These are phyloP conservation scores for Saccharomycopsis guyanensis DNA, from an alignment of 805 yeast species.

Conservation along the genomic window DNA sequence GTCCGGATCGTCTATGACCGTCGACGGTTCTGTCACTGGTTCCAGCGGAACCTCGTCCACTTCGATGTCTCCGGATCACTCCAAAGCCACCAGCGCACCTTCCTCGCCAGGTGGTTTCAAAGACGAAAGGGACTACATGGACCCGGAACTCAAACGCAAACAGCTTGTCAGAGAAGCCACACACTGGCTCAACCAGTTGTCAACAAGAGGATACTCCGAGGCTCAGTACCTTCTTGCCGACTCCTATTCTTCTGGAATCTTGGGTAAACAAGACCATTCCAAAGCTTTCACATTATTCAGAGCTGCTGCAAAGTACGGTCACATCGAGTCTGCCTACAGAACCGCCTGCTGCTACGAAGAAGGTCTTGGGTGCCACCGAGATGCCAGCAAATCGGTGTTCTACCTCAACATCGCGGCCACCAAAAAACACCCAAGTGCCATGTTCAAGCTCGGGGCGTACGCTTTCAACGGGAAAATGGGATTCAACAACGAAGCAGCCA, in stretches of 20 bases:
- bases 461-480: slow-evolving; percentile 85
- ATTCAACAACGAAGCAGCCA: slow-evolving; percentile 47
- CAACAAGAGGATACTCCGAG: slow-evolving; percentile 78
- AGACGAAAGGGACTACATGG: slow-evolving; percentile 2
- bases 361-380: slow-evolving; percentile 87
- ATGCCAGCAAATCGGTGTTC: slow-evolving; percentile 76
- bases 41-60: neutral
- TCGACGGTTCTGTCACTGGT: no score
- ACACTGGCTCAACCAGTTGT: slow-evolving; percentile 54
- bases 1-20: neutral
- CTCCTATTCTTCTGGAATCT: slow-evolving; percentile 74
- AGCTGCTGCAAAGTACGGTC: slow-evolving; percentile 89
- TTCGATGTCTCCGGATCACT: no score
- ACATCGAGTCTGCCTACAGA: slow-evolving; percentile 83
- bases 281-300: slow-evolving; percentile 74
- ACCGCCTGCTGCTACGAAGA: slow-evolving; percentile 88
- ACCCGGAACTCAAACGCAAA: slow-evolving; percentile 21
- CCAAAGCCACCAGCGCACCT: neutral
- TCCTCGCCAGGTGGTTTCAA: neutral
- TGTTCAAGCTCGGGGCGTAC: slow-evolving; percentile 85
- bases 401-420: slow-evolving; percentile 80
- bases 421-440: slow-evolving; percentile 91
- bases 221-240: slow-evolving; percentile 90
- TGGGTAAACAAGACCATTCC: slow-evolving; percentile 69
- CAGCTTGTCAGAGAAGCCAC: slow-evolving; percentile 72